Percentiles rank a stretch among this genome's conserved stretches.
These are phyloP conservation scores for Hypoxylon sp. DNA, from an alignment of 2,329 filamentous ascomycete species.

Conservation along the genomic window DNA sequence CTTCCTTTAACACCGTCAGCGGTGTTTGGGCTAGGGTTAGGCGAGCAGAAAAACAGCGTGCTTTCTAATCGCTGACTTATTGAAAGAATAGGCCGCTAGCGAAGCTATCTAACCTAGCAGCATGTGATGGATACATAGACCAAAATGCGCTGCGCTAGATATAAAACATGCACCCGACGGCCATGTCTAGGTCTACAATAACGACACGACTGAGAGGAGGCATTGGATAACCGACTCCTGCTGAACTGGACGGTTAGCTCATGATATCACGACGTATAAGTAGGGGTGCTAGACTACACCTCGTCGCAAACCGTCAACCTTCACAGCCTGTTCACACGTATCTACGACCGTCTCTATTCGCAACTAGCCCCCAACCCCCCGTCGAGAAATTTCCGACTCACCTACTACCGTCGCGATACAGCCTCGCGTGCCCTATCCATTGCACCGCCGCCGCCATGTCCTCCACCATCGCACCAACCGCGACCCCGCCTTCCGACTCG, in stretches of 20 bases:
- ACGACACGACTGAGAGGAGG: slow-evolving; percentile 9
- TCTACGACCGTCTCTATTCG: not conserved
- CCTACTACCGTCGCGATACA: not conserved
- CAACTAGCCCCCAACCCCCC: not conserved
- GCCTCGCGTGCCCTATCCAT: slow-evolving; percentile 10
- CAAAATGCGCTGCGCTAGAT: slow-evolving; percentile 7
- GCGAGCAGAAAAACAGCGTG: slow-evolving; percentile 15
- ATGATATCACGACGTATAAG: slow-evolving; percentile 23
- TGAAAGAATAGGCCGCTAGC: slow-evolving; percentile 4
- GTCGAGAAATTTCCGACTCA: not conserved
- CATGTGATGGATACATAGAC: slow-evolving; percentile 7
- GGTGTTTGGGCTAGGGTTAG: not conserved
- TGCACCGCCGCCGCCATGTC: slow-evolving; percentile 22
- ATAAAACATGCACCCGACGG: slow-evolving; percentile 9
- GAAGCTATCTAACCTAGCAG: not conserved
- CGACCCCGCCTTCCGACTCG: slow-evolving; percentile 2
- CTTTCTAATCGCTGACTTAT: slow-evolving; percentile 48
- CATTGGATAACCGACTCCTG: not conserved
- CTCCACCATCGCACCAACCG: slow-evolving; percentile 13
- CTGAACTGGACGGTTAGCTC: not conserved
- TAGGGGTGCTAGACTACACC: slow-evolving; percentile 16
- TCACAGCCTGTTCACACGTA: slow-evolving; percentile 1
- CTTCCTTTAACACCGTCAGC: slow-evolving; percentile 6
- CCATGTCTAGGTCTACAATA: slow-evolving; percentile 1
- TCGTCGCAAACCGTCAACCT: slow-evolving; percentile 15